Conservation (phyloP, 768 basidiomycete genomes). For the Russula ochroleuca region DNA sequence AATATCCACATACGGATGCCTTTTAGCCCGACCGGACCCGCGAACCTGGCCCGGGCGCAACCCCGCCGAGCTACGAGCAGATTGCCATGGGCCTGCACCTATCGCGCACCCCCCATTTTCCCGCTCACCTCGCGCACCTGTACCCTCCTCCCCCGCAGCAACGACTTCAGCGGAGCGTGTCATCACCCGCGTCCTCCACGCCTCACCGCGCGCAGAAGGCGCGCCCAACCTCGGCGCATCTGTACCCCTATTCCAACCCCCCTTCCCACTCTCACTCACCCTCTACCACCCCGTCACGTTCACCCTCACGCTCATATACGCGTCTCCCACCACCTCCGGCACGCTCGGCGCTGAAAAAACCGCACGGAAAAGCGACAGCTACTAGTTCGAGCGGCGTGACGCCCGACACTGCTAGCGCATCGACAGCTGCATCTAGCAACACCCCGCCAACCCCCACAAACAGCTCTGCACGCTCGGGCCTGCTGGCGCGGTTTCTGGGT, state of each 20-base stretch:
- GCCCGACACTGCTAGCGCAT: constrained; percentile 39
- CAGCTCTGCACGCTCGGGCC: constrained; percentile 32
- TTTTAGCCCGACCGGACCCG: constrained; percentile 35
- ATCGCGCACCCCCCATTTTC: constrained; percentile 70
- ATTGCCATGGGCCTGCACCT: constrained; percentile 79
- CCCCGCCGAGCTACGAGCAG: constrained; percentile 65
- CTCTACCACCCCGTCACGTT: neutral
- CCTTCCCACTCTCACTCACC: neutral
- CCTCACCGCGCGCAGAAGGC: constrained; percentile 17
- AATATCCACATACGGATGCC: neutral
- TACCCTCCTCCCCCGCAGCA: constrained; percentile 1
- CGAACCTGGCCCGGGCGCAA: constrained; percentile 38
- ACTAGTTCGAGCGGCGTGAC: constrained; percentile 33
- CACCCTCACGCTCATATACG: neutral
- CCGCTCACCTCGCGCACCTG: constrained; percentile 35
- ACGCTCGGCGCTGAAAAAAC: constrained; percentile 64
- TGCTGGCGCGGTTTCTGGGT: constrained; percentile 31
- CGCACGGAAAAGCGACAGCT: constrained; percentile 35
- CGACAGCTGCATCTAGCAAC: constrained; percentile 45
- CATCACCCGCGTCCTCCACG: constrained; percentile 31
- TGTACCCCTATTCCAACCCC: neutral
- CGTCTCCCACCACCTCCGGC: constrained; percentile 51
- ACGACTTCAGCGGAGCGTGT: constrained; percentile 7
- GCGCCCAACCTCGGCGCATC: constrained; percentile 32
- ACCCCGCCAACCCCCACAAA: constrained; percentile 31